Evolutionary conservation across 495 filamentous ascomycete genomes (phyloP).

Genomic region (Aspergillus carlsbadensis): DNA sequence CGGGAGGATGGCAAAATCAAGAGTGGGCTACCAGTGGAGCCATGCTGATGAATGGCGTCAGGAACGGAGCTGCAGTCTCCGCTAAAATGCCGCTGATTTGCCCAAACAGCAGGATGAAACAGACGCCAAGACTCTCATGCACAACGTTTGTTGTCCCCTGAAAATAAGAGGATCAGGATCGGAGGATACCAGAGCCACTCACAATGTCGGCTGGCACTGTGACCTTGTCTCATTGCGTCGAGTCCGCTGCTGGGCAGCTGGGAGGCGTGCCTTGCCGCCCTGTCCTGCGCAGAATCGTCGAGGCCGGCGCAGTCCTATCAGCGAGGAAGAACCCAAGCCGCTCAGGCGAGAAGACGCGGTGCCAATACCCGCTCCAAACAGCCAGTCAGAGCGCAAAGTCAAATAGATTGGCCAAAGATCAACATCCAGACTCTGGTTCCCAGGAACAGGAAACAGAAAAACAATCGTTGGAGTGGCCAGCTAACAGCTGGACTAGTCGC

Average conservation of each 20-base stretch:
- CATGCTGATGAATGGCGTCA: conserved; percentile 20
- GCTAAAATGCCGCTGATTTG: conserved; percentile 11
- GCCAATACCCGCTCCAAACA: conserved; percentile 4
- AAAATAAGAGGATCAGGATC: conserved; percentile 2
- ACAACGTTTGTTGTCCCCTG: conserved; percentile 21
- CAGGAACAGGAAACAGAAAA: conserved; percentile 4
- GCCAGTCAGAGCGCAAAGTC: neutral
- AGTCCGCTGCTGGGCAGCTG: too few species aligned
- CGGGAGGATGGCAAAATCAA: neutral
- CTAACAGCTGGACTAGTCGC: conserved; percentile 3
- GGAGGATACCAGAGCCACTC: neutral
- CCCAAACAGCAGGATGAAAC: conserved; percentile 16
- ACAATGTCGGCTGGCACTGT: neutral
- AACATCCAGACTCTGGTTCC: neutral
- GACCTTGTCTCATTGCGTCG: neutral
- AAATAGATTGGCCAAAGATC: neutral
- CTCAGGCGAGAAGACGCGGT: conserved; percentile 11
- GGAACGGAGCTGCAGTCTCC: conserved; percentile 15
- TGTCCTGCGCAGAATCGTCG: too few species aligned
- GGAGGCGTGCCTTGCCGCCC: too few species aligned
- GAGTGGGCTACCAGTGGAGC: conserved; percentile 4
- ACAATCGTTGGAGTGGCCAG: neutral
- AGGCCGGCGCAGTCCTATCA: neutral
- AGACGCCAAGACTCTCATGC: conserved; percentile 8
- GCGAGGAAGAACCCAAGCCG: neutral